A percentile compares a stretch with the other conserved stretches of the same genome.
These are phyloP conservation scores for Starmerella kuoi DNA, from an alignment of 805 yeast species.

Conservation along the genomic window DNA sequence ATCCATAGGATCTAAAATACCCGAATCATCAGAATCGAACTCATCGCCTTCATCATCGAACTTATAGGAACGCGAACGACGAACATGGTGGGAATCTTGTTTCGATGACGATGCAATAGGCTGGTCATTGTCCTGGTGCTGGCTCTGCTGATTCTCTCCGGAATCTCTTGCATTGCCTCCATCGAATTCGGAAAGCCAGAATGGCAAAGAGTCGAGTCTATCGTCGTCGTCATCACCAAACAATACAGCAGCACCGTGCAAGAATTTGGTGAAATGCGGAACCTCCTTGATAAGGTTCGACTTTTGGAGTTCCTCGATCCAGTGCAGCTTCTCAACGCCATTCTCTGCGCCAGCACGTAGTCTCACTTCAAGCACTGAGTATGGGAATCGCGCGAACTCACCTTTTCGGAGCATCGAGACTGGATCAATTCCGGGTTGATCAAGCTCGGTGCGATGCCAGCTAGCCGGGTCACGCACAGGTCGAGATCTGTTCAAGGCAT, in stretches of 20 bases:
- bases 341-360: constrained; percentile 34
- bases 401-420: constrained; percentile 74
- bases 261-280: constrained; percentile 82
- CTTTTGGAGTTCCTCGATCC: constrained; percentile 80
- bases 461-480: constrained; percentile 79
- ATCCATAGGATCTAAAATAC: constrained; percentile 14
- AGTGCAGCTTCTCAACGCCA: constrained; percentile 32
- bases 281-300: constrained; percentile 83
- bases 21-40: constrained; percentile 27
- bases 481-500: constrained; percentile 65
- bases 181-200: constrained; percentile 89
- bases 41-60: constrained; percentile 45
- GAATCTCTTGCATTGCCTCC: background rate
- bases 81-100: constrained; percentile 1
- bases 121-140: background rate
- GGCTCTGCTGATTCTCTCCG: background rate
- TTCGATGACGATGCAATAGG: constrained; percentile 1
- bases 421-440: constrained; percentile 50
- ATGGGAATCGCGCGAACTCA: constrained; percentile 70
- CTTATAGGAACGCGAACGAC: constrained; percentile 5
- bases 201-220: constrained; percentile 76
- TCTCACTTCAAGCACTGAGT: constrained; percentile 70
- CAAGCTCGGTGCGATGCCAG: constrained; percentile 92
- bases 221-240: constrained; percentile 90
- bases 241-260: constrained; percentile 83